Conservation (phyloP, 495 filamentous ascomycete genomes). For the Talaromyces borbonicus region DNA sequence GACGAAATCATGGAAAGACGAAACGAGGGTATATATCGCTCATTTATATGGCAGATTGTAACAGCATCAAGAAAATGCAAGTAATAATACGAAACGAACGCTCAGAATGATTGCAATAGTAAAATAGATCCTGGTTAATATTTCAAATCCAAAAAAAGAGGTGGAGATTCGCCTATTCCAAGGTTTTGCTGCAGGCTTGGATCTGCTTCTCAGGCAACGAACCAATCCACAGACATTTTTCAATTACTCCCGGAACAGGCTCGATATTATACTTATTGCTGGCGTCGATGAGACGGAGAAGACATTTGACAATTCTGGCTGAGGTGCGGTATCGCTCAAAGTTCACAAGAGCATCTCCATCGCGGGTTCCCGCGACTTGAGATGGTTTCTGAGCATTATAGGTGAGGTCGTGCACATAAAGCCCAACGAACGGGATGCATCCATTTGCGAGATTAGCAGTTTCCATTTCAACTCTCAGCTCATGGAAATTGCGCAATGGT, state of each 20-base stretch:
- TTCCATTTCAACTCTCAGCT: slow-evolving; percentile 88
- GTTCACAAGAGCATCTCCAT: slow-evolving; percentile 70
- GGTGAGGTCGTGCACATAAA: slow-evolving; percentile 94
- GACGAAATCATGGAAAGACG: background rate
- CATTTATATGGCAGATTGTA: no score
- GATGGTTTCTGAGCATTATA: slow-evolving; percentile 88
- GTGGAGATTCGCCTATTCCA: slow-evolving; percentile 28
- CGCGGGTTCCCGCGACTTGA: slow-evolving; percentile 47
- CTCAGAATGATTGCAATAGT: background rate
- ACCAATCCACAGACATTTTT: slow-evolving; percentile 92
- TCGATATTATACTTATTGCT: slow-evolving; percentile 80
- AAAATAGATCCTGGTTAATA: background rate
- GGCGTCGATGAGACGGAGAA: slow-evolving; percentile 84
- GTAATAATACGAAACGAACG: no score
- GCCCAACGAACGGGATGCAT: slow-evolving; percentile 91
- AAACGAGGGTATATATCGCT: no score
- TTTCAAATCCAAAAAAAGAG: background rate
- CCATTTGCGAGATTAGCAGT: slow-evolving; percentile 62
- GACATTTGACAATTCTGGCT: slow-evolving; percentile 85
- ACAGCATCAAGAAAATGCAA: no score
- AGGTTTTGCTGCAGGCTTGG: slow-evolving; percentile 40
- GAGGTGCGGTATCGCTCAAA: slow-evolving; percentile 89
- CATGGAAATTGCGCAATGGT: slow-evolving; percentile 84
- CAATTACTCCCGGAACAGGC: slow-evolving; percentile 75
- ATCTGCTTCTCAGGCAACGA: slow-evolving; percentile 83